Evolutionary conservation across 2,329 filamentous ascomycete genomes (phyloP), one percentile per base, ranked within the genome.

Genomic region (Sclerotinia sclerotiorum): DNA sequence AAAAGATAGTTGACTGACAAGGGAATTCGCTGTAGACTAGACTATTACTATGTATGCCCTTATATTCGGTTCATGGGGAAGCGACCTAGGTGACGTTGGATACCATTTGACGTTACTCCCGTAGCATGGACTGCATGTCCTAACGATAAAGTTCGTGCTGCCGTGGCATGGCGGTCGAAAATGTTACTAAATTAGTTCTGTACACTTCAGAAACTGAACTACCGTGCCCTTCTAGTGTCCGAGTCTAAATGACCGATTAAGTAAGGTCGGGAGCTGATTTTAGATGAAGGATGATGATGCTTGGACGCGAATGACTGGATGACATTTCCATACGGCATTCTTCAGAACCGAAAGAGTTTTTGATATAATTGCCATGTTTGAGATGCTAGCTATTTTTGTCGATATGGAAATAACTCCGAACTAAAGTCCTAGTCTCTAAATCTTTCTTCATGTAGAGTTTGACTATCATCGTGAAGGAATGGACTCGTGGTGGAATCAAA

Each of bases 61-160:
- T 49, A 17, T 24, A 39, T 51, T 49, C 46, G 17, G 58, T 42
- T 54, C 27, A 64, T 64, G 61, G 61, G 32, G 61, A 64, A 54
- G 48, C 35, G 32, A n/a, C 29, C 27, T 62, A 51, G 44, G 46
- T 62, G 58, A 62, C 44, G 46, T 62, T 51, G 29, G 21, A 62
- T 49, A 35, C 21, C 15, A 19, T 65, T 57, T 46, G 35, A 65
- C 63, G 63, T 57, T 65, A 44, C 42, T 57, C 63, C 35, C 27
- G 35, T 44, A 24, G 32, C 54, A 66, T 66, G 64, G 64, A 66
- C 35, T 58, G 52, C 51, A 51, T 66, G 51, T 60, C 44, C 27
- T 17, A 27, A 27, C 42, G 60, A 44, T 58, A 49, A 49, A 66
- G 64, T 66, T 66, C n/a, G 64, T 66, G 52, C 64, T 58, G 64